Evolutionary conservation across 768 basidiomycete species (phyloP).

Genomic region (Tricholoma hemisulphureum): DNA sequence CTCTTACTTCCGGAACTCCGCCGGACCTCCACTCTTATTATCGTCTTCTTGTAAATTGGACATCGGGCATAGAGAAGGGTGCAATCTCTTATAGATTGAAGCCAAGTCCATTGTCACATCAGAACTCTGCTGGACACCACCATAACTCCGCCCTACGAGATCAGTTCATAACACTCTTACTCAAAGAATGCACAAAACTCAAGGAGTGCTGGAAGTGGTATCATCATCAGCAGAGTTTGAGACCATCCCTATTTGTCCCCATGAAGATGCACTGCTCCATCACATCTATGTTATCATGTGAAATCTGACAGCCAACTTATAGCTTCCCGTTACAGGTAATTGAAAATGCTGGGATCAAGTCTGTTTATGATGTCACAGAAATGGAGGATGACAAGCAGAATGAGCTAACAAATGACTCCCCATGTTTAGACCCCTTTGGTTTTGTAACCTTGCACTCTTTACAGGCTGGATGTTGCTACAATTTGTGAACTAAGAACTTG

Average conservation of each 20-base stretch:
- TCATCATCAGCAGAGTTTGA: conserved; percentile 98
- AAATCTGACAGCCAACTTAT: neutral
- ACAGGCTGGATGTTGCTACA: conserved; percentile 90
- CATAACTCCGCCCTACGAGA: no score
- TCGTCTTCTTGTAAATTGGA: no score
- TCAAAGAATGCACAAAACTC: conserved; percentile 95
- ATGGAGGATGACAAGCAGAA: conserved; percentile 92
- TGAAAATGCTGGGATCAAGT: conserved; percentile 76
- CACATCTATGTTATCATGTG: conserved; percentile 89
- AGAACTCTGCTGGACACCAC: no score
- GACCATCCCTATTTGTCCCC: conserved; percentile 88
- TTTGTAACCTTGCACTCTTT: conserved; percentile 18
- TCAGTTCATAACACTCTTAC: no score
- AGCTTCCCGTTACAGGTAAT: conserved; percentile 50
- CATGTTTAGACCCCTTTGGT: neutral
- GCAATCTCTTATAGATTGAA: no score
- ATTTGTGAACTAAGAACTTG: conserved; percentile 94
- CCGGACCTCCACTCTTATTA: no score
- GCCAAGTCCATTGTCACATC: no score
- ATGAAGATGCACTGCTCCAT: conserved; percentile 81
- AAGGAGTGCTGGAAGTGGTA: conserved; percentile 96
- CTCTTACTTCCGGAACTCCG: no score
- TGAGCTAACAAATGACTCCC: conserved; percentile 75
- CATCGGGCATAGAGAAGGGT: no score
- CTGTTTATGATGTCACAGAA: conserved; percentile 98